Evolutionary conservation across 164 flowering plant species (phyloP), one percentile per base, ranked within the genome.

Genomic region (Stephania cephalantha): DNA sequence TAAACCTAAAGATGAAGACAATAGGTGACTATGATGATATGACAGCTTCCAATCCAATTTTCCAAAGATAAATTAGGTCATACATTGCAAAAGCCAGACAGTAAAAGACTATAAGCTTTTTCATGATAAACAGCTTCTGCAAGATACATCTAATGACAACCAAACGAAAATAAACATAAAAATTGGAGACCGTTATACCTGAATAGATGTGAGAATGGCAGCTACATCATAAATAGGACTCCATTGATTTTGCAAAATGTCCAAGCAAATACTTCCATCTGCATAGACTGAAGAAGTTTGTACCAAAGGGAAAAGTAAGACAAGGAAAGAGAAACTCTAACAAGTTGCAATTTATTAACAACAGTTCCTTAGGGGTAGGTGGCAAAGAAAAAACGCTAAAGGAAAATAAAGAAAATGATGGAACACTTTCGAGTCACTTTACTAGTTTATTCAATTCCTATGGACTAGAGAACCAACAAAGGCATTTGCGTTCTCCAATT

Each of bases 171-270:
- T 46, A 8, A 15, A 35, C 2, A 35, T 35, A 35, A 25, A 25
- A 25, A 25, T 25, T 35, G 44, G 76, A 46, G 53, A 70, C 46
- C 11, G 25, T 35, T 35, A 45, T 79, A 84, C 88, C 85, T 86
- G 88, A 76, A 86, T 86, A 17, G 88, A 86, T 63, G 87, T 86
- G 73, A 85, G 85, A 70, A 85, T 84, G 46, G 88, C 88, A 42
- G 86, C 88, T 29, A 81, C 88, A 76, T 85, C 88, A 79, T 85
- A 85, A 70, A 85, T 85, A 10, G 88, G 88, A 76, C 88, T 85
- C 88, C 86, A 84, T 75, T 85, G 88, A 71, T 85, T 85, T 72
- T 85, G 88, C 64, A 85, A 70, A 48, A 85, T 85, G 69, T 85
- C 88, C 83, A 85, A 78, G 67, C 88, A 85, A 70, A 84, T 85